Conservation (phyloP, 2,329 filamentous ascomycete species). For the Didymellaceae sp. region DNA sequence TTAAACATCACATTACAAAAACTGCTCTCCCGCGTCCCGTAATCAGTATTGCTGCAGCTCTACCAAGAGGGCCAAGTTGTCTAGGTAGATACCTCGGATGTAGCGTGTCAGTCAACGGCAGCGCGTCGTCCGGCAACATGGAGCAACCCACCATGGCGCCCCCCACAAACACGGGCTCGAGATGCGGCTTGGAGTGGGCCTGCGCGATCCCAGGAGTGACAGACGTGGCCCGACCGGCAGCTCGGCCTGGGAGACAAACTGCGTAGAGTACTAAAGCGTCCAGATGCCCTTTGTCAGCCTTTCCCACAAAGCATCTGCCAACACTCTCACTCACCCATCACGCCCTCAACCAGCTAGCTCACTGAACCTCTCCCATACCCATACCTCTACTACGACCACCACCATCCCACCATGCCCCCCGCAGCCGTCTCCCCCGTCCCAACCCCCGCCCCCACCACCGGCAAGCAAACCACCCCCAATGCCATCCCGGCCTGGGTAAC, state of each 20-base stretch:
- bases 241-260: neutral
- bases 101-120: neutral
- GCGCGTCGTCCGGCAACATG: constrained; percentile 10
- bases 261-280: constrained; percentile 20
- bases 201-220: constrained; percentile 8
- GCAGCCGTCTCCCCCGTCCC: constrained; percentile 31
- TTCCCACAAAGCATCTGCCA: no score
- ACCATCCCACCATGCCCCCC: constrained; percentile 34
- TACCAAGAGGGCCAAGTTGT: neutral
- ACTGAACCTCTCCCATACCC: neutral
- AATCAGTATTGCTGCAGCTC: neutral
- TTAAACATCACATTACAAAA: neutral
- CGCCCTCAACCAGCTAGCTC: neutral
- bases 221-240: constrained; percentile 13
- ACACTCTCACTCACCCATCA: neutral
- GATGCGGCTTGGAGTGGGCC: constrained; percentile 15
- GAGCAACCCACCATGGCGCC: constrained; percentile 14
- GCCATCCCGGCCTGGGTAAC: constrained; percentile 45
- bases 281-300: neutral
- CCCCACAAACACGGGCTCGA: constrained; percentile 12
- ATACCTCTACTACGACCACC: neutral
- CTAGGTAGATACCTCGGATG: constrained; percentile 10
- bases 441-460: constrained; percentile 20
- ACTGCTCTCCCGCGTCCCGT: neutral
- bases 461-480: constrained; percentile 18